A percentile compares a stretch with the other conserved stretches of the same genome.
Evolutionary conservation across 2,329 filamentous ascomycete species (phyloP).

Genomic region (Ophiostoma tasmaniense): DNA sequence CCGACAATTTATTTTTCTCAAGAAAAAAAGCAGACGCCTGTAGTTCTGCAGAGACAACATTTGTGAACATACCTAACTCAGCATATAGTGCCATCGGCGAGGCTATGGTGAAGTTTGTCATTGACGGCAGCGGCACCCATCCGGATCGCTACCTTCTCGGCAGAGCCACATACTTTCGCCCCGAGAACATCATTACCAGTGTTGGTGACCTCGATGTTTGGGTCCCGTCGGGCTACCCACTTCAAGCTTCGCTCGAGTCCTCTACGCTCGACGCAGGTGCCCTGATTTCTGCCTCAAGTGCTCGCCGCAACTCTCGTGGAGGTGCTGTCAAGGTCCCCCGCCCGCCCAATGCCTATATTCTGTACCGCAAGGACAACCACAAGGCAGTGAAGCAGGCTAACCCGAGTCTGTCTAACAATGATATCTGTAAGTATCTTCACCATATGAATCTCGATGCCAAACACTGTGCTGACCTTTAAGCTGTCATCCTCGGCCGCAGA

Average conservation of each 20-base stretch:
- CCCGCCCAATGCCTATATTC: constrained; percentile 36
- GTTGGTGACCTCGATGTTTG: constrained; percentile 16
- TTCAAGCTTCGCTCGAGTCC: background rate
- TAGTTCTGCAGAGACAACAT: too few relatives aligned
- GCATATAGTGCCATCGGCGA: constrained; percentile 12
- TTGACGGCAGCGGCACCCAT: constrained; percentile 18
- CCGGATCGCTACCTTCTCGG: constrained; percentile 18
- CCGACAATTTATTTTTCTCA: too few relatives aligned
- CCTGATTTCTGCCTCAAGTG: background rate
- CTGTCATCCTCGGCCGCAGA: constrained; percentile 29
- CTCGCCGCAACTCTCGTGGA: background rate
- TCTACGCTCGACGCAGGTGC: background rate
- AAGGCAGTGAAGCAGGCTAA: constrained; percentile 28
- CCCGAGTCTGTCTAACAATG: constrained; percentile 33
- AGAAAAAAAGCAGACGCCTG: too few relatives aligned
- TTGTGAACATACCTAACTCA: background rate
- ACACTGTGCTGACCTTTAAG: constrained; percentile 21
- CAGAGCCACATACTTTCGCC: constrained; percentile 10
- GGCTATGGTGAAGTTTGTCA: constrained; percentile 17
- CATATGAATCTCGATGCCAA: background rate
- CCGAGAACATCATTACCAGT: constrained; percentile 13
- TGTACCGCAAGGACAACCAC: constrained; percentile 35
- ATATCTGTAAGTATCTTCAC: constrained; percentile 33
- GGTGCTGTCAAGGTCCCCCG: constrained; percentile 26
- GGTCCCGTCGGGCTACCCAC: constrained; percentile 12